phyloP scores from a whole-genome alignment of 148 eudicot genomes.

The Arctostaphylos glauca region DNA sequence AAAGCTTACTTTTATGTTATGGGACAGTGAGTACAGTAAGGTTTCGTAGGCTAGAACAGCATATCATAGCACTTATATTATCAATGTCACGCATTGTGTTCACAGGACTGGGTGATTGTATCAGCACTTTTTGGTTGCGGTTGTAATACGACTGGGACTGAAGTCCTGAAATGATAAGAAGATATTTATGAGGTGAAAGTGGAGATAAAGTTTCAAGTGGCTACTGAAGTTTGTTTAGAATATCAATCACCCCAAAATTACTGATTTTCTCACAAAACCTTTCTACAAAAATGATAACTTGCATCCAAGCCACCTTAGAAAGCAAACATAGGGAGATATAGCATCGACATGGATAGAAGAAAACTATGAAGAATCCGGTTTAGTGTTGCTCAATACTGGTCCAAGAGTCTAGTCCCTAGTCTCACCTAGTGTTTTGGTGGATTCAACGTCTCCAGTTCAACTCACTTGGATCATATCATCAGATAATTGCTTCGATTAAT shows the following conservation, averaged over 20 bases:
- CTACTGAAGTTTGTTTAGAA: not conserved
- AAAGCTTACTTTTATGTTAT: not conserved
- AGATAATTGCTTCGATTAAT: not conserved
- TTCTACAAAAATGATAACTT: not conserved
- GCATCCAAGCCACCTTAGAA: slow-evolving; percentile 1
- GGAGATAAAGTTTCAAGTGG: not conserved
- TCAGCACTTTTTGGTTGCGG: not conserved
- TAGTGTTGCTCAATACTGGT: slow-evolving; percentile 1
- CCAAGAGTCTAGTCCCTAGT: not conserved
- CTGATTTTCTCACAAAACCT: not conserved
- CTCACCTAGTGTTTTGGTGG: not conserved
- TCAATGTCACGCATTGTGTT: not conserved
- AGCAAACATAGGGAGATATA: not conserved
- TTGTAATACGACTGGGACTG: not conserved
- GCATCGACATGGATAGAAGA: not conserved
- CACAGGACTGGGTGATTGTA: not conserved
- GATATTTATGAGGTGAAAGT: not conserved
- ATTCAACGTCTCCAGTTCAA: not conserved
- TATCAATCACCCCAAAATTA: slow-evolving; percentile 3
- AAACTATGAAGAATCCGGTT: not conserved
- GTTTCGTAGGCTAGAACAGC: not conserved
- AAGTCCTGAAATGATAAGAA: not conserved
- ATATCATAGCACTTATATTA: not conserved
- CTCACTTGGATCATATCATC: not conserved
- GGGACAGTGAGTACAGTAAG: not conserved